Base-by-base conservation (phyloP, 2,329 filamentous ascomycete genomes). In the Colletotrichum sp. region DNA sequence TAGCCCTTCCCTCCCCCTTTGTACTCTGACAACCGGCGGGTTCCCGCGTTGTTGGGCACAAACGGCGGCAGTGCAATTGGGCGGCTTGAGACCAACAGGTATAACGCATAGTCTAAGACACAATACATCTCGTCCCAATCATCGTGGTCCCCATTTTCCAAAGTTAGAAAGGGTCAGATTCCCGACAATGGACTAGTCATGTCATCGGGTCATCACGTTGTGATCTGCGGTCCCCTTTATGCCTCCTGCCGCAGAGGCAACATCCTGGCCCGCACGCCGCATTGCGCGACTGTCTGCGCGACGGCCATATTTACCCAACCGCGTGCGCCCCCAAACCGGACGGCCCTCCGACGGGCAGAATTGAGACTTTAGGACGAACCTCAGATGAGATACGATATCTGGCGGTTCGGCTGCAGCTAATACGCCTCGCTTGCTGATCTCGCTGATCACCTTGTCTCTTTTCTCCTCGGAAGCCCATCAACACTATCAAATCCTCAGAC, bases 221-320 rank as follows among this genome's bases (percentile, higher is more conserved):
- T 69, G 70, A 73, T 76, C 70, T 34, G 64, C 58, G 30, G 64
- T 65, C 64, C 73, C 73, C 64, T 76, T 73, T 65, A 76, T 76
- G 73, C 73, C 48, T 55, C 66, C 10, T 18, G 34, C n/a, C 34
- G 65, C 56, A 64, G 4, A 36, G 64, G 38, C 70, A n/a, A 28
- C 73, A 75, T 60, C 73, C 70, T 43, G 58, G 73, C 32, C 58
- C 21, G 55, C 56, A 32, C 28, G 58, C 52, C 30, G 24, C 16
- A 36, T 6, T 30, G n/a, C 58, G 38, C 26, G 32, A 65, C 56
- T 36, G 64, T 36, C 34, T 38, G 64, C 52, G 12, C 58, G 28
- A 30, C 56, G 26, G 26, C 55, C 70, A 38, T 73, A 60, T 69
- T 48, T 64, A 76, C 58, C 61, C 62, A 16, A 60, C 58, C 58